Base-by-base conservation (phyloP, 2,329 filamentous ascomycete genomes). In the Tolypocladium cylindrosporum region DNA sequence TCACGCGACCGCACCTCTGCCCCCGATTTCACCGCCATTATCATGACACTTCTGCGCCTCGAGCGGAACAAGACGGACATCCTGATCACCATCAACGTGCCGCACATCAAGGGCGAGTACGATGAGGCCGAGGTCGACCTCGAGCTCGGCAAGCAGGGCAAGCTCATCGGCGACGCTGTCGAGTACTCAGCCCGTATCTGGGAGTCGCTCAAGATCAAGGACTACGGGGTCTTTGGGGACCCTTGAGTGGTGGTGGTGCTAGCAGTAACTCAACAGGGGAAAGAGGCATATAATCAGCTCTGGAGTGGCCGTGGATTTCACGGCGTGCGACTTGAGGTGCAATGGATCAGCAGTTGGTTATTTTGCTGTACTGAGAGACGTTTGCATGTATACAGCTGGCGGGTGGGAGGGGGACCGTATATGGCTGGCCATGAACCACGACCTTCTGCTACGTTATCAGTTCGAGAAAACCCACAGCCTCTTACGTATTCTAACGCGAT, bases 81-180 rank as follows among this genome's bases (percentile, higher is more conserved):
- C 43, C 76, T 96, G 53, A 84, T 96, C 61, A 89, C 89, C 45
- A 84, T 96, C 68, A 97, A 96, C 72, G 89, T 96, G 54, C 93
- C 92, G 36, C 88, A 94, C 68, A 87, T 91, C 64, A 80, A 83
- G 64, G 86, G 87, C 61, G 84, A 89, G 70, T 91, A 91, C 69
- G 79, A 86, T 65, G 83, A 86, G 71, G 86, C 87, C 10, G 86
- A 90, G 39, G 83, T 93, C 19, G 84, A 90, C 67, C 73, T 86
- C 58, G 79, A 84, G 67, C 72, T 84, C 58, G 85, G 85, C 19
- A 85, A 82, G 68, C 80, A 82, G 67, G 88, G 86, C 4, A 80
- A 84, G 71, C 74, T 89, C 62, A 86, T 90, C 66, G 87, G 86
- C 55, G 80, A 87, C 65, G 82, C 81, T 7, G 81, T 87, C 42